phyloP scores from a whole-genome alignment of 2,329 filamentous ascomycete genomes.

The Zymoseptoria brevis region DNA sequence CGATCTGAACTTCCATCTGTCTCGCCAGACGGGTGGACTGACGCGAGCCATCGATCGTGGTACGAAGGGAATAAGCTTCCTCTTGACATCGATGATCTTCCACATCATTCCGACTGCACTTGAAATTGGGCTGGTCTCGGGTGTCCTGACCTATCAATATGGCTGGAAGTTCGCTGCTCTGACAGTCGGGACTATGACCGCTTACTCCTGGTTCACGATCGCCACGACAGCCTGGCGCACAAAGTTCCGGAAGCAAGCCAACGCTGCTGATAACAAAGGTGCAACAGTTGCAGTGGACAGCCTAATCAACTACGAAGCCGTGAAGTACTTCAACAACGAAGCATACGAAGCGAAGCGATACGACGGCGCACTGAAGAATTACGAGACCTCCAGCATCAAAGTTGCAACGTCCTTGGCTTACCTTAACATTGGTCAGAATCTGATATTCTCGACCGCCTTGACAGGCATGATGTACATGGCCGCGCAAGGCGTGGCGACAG shows the following conservation, averaged over 20 bases:
- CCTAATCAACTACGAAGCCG: conserved; percentile 96
- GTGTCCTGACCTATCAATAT: conserved; percentile 94
- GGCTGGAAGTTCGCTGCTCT: conserved; percentile 86
- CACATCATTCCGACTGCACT: conserved; percentile 89
- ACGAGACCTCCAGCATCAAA: conserved; percentile 93
- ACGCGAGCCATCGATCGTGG: conserved; percentile 92
- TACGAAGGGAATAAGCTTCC: conserved; percentile 96
- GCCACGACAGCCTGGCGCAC: conserved; percentile 95
- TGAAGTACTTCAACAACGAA: conserved; percentile 99
- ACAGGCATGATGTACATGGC: conserved; percentile 98
- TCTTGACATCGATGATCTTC: conserved; percentile 97
- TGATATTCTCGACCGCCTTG: conserved; percentile 91
- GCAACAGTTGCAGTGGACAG: conserved; percentile 95
- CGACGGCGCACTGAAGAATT: conserved; percentile 74
- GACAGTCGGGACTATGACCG: conserved; percentile 81
- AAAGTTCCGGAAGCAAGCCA: conserved; percentile 89
- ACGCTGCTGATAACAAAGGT: conserved; percentile 90
- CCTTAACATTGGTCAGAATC: conserved; percentile 88
- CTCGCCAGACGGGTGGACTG: conserved; percentile 87
- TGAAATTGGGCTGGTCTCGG: conserved; percentile 92
- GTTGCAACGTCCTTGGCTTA: conserved; percentile 88
- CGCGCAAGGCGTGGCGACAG: conserved; percentile 75
- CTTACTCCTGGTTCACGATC: conserved; percentile 95
- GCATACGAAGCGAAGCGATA: conserved; percentile 88
- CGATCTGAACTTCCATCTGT: conserved; percentile 88